Evolutionary conservation across 164 flowering plant genomes (phyloP), one percentile per base, ranked within the genome.

Genomic region (Pachysandra terminalis): DNA sequence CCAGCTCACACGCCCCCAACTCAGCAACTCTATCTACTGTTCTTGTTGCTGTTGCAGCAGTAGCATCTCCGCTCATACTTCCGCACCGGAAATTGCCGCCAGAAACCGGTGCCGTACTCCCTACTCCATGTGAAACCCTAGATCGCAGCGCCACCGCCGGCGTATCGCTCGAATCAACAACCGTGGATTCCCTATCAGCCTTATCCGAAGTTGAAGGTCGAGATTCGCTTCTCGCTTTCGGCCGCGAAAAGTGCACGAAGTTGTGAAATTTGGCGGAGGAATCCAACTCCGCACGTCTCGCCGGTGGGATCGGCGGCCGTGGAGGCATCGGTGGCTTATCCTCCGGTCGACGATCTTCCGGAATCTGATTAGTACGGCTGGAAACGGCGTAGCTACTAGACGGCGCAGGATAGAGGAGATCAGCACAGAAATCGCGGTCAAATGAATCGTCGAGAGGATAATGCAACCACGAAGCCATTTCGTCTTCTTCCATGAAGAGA

Each of bases 401-500:
- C 64, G 77, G 70, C 1, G 78, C 8, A 19, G 73, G 61, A 54
- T 75, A 68, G 57, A 66, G 74, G 57, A 89, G 78, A 65, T 85
- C 90, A 72, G 82, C 53, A 66, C 78, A 79, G 77, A 85, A 79
- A 54, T 80, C 79, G 15, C 72, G 68, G 27, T 78, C 84, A 61
- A 81, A 77, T 19, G 78, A 35, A 54, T 82, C 83, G 19, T 84
- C 86, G 21, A 87, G 79, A 12, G 91, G 87, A 57, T 83, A 85
- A 62, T 93, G 94, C 40, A 94, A 83, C 97, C 95, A 94, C 0
- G 96, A 81, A 16, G 90, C 87, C 98, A 94, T 90, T 78, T 91
- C 97, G 63, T 90, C 98, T 59, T 94, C 98, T 61, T 87, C 93
- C 80, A 91, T 87, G 72, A 86, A 90, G 22, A 88, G 83, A 26